Conservation (phyloP, 352 stramenopile species). For the Blastocystis hominis region DNA sequence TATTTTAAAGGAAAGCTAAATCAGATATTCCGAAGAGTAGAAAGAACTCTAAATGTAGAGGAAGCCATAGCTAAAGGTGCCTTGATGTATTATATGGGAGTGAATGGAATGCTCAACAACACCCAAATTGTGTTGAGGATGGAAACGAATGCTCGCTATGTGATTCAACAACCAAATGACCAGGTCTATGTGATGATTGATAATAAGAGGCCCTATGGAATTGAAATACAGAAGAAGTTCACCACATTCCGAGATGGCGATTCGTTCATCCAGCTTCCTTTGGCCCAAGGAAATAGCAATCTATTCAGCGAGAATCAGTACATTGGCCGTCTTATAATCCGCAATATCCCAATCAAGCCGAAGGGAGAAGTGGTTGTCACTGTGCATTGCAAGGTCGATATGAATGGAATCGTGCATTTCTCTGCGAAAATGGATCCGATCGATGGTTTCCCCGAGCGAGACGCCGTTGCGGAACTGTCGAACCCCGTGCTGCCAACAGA, state of each 20-base stretch:
- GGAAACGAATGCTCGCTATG: neutral
- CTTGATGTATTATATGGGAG: neutral
- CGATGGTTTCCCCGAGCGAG: neutral
- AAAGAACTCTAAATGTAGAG: constrained; percentile 80
- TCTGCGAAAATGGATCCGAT: neutral
- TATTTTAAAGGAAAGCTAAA: constrained; percentile 88
- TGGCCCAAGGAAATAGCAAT: constrained; percentile 5
- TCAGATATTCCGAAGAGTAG: constrained; percentile 82
- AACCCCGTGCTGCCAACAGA: neutral
- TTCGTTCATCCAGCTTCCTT: neutral
- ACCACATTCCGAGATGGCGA: neutral
- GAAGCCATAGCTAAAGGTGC: constrained; percentile 96
- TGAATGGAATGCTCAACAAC: neutral
- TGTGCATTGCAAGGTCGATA: neutral
- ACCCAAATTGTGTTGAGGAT: neutral
- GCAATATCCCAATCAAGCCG: neutral
- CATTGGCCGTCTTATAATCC: neutral
- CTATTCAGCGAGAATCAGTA: constrained; percentile 11
- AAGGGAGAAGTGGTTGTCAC: neutral
- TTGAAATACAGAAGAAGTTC: neutral
- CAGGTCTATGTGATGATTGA: neutral
- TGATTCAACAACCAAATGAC: constrained; percentile 3
- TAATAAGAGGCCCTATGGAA: too few relatives aligned
- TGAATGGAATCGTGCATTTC: neutral
- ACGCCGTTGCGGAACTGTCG: neutral